Conservation (phyloP, 2,329 filamentous ascomycete genomes). For the Arachnomyces sp. region DNA sequence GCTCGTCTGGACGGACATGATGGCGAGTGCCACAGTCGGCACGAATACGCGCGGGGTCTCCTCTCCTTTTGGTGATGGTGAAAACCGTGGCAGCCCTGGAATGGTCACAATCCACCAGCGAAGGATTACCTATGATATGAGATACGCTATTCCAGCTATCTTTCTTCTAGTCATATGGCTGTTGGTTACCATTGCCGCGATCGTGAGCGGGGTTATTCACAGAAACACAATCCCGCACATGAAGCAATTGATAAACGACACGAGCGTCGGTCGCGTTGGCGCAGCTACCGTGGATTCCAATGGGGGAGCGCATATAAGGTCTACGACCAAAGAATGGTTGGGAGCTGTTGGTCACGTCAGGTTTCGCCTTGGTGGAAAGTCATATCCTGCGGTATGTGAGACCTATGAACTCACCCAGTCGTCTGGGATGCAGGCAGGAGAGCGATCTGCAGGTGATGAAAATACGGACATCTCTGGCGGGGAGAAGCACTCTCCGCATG, state of each 20-base stretch:
- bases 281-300: no score
- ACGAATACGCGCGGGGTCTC: constrained; percentile 14
- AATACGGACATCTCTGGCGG: no score
- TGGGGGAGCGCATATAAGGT: no score
- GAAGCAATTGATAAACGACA: constrained; percentile 3
- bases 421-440: no score
- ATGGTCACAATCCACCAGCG: constrained; percentile 14
- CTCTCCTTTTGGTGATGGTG: not conserved
- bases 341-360: no score
- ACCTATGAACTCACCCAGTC: no score
- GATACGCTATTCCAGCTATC: constrained; percentile 23
- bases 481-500: no score
- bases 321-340: no score
- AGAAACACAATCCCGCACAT: not conserved
- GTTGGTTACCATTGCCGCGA: not conserved
- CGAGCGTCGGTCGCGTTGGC: no score
- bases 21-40: constrained; percentile 29
- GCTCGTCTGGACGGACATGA: constrained; percentile 33
- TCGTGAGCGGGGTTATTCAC: not conserved
- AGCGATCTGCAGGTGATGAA: no score
- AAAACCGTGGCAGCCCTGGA: not conserved
- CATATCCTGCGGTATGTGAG: no score
- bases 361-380: no score
- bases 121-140: constrained; percentile 20
- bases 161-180: constrained; percentile 6